Percentiles rank a stretch among this genome's conserved stretches.
Conservation (phyloP, 805 yeast species). For the Yarrowia divulgata region DNA sequence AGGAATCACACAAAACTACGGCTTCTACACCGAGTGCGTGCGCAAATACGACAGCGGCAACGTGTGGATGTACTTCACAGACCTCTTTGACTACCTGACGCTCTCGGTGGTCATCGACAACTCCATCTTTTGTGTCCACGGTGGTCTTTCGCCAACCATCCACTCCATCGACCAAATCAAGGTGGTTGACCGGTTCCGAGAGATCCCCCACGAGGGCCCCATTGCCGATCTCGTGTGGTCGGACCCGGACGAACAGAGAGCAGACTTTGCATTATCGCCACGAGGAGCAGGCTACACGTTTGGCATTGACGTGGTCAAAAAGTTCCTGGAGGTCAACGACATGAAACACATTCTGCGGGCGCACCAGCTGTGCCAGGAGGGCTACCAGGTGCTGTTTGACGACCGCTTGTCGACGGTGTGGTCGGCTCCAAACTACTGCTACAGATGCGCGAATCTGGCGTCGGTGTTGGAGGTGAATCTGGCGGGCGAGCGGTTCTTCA, state of each 20-base stretch:
- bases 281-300: conserved; percentile 98
- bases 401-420: conserved; percentile 95
- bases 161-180: conserved; percentile 92
- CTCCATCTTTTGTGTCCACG: conserved; percentile 92
- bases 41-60: conserved; percentile 81
- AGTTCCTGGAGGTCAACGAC: conserved; percentile 77
- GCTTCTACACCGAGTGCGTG: conserved; percentile 93
- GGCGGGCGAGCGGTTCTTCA: conserved; percentile 74
- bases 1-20: conserved; percentile 96
- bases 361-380: conserved; percentile 96
- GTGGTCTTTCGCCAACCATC: conserved; percentile 94
- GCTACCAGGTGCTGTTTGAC: conserved; percentile 88
- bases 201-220: conserved; percentile 98
- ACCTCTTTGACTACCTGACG: conserved; percentile 88
- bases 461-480: conserved; percentile 89
- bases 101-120: conserved; percentile 90
- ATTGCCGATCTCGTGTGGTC: conserved; percentile 99
- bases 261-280: conserved; percentile 86
- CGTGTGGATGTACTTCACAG: conserved; percentile 91
- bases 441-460: conserved; percentile 95
- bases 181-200: conserved; percentile 88
- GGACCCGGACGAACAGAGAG: conserved; percentile 87
- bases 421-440: conserved; percentile 98
- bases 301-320: conserved; percentile 88
- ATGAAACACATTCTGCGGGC: conserved; percentile 88